A percentile compares a stretch with the other conserved stretches of the same genome.
These are phyloP conservation scores for Globisporangium splendens DNA, from an alignment of 352 stramenopile species.

Conservation along the genomic window DNA sequence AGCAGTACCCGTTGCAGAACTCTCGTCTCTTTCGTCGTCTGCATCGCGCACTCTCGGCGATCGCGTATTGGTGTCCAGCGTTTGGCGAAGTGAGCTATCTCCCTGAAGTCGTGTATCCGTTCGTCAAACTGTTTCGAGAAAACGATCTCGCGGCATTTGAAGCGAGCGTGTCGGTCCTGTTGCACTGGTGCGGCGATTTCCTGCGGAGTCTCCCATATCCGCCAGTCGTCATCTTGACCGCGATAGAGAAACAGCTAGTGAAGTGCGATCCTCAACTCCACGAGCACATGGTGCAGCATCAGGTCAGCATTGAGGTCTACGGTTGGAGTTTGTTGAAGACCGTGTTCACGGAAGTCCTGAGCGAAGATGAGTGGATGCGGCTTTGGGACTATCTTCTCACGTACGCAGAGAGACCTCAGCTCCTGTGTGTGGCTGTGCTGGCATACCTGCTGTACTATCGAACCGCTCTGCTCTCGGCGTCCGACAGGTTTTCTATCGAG, in stretches of 20 bases:
- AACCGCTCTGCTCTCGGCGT: constrained; percentile 46
- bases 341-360: constrained; percentile 88
- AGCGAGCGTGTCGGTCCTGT: constrained; percentile 76
- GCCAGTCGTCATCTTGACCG: constrained; percentile 60
- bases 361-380: constrained; percentile 82
- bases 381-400: constrained; percentile 89
- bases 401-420: constrained; percentile 51
- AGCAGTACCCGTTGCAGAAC: constrained; percentile 81
- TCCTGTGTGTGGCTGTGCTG: constrained; percentile 63
- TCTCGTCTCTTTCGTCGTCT: constrained; percentile 71
- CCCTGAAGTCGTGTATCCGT: constrained; percentile 83
- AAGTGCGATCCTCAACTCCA: constrained; percentile 65
- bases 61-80: constrained; percentile 90
- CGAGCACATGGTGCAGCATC: constrained; percentile 70
- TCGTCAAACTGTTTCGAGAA: constrained; percentile 81
- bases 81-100: constrained; percentile 85
- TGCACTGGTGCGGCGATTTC: constrained; percentile 83
- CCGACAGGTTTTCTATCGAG: constrained; percentile 62
- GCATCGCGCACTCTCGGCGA: constrained; percentile 72
- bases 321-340: constrained; percentile 86
- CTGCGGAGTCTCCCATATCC: constrained; percentile 83
- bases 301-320: constrained; percentile 60
- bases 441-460: constrained; percentile 76
- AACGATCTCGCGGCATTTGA: constrained; percentile 91
- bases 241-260: constrained; percentile 73